These are phyloP conservation scores for Didymellaceae sp. DNA, from an alignment of 2,329 filamentous ascomycete genomes.

Conservation along the genomic window DNA sequence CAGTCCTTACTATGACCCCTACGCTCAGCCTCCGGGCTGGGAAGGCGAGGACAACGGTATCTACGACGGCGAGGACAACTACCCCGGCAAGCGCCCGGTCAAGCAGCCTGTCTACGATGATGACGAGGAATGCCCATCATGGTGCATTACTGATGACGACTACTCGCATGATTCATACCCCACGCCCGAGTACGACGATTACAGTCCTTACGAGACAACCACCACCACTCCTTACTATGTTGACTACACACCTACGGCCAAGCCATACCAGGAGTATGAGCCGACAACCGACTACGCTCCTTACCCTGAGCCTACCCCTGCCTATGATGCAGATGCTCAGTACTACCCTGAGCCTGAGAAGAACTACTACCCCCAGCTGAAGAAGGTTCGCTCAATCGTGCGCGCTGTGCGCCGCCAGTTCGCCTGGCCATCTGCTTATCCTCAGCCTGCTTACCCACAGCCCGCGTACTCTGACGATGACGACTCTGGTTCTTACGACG, in stretches of 20 bases:
- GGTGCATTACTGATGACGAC: slow-evolving; percentile 15
- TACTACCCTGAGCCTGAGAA: slow-evolving; percentile 12
- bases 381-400: slow-evolving; percentile 13
- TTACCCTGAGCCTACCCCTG: slow-evolving; percentile 1
- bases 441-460: slow-evolving; percentile 1
- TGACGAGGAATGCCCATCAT: slow-evolving; percentile 23
- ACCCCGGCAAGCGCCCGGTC: neutral
- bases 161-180: slow-evolving; percentile 6
- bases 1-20: slow-evolving; percentile 12
- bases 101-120: slow-evolving; percentile 5
- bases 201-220: slow-evolving; percentile 12
- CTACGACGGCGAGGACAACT: slow-evolving; percentile 22
- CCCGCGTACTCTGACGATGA: slow-evolving; percentile 11
- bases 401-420: slow-evolving; percentile 13
- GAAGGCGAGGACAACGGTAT: slow-evolving; percentile 15
- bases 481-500: slow-evolving; percentile 10
- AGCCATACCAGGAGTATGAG: slow-evolving; percentile 8
- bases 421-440: neutral
- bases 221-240: slow-evolving; percentile 1
- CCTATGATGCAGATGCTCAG: neutral
- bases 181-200: slow-evolving; percentile 1
- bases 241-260: neutral
- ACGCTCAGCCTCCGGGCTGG: slow-evolving; percentile 14
- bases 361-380: slow-evolving; percentile 7
- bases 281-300: slow-evolving; percentile 2